A percentile compares a stretch with the other conserved stretches of the same genome.
Conservation (phyloP, 305 asterid genomes). For the Fraxinus paxiana region DNA sequence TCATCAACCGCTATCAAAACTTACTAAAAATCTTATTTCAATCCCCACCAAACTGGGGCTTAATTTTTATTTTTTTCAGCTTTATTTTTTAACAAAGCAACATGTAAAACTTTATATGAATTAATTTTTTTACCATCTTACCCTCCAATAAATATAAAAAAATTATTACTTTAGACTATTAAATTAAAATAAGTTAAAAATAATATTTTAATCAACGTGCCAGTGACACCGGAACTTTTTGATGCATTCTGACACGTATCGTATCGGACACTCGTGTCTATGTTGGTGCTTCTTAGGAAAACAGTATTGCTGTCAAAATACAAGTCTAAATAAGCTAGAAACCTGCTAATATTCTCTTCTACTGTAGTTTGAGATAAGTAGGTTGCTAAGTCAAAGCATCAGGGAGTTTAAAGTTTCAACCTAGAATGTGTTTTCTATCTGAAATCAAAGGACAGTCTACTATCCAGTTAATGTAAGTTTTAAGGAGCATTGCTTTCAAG, state of each 20-base stretch:
- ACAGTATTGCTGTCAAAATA: background rate
- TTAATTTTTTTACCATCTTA: background rate
- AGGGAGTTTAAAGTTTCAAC: background rate
- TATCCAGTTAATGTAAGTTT: background rate
- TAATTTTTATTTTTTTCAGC: background rate
- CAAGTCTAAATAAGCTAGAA: background rate
- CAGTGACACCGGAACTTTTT: background rate
- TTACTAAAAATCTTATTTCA: background rate
- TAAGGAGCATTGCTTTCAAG: background rate
- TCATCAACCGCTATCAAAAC: background rate
- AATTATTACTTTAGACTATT: background rate
- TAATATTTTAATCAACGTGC: too few species aligned
- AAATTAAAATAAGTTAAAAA: background rate
- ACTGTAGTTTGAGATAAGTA: background rate
- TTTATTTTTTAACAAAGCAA: background rate
- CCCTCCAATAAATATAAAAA: background rate
- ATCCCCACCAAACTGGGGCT: background rate
- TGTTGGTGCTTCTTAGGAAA: background rate
- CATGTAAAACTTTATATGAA: background rate
- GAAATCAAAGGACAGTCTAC: background rate
- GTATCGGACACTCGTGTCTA: background rate
- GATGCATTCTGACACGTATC: background rate
- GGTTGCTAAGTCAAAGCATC: background rate
- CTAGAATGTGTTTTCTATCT: background rate
- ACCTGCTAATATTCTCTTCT: background rate